Percentiles rank a stretch among this genome's conserved stretches.
Evolutionary conservation across 2,329 filamentous ascomycete genomes (phyloP).

Genomic region (Trichoderma breve): DNA sequence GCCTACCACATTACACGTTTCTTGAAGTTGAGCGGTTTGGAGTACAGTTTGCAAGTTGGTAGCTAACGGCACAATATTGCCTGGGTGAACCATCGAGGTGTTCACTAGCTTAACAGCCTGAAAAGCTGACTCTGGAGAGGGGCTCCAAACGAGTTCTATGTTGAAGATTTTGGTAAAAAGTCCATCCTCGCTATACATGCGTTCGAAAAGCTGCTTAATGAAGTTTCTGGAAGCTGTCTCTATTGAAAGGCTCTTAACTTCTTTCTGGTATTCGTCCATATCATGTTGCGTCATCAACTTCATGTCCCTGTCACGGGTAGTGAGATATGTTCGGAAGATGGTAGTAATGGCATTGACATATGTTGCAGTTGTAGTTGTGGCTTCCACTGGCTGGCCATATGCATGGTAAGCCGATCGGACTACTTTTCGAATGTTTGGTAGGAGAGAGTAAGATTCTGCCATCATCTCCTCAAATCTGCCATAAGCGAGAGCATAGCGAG

Average conservation of each 20-base stretch:
- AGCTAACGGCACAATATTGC: constrained; percentile 53
- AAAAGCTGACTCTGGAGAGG: constrained; percentile 50
- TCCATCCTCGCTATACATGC: constrained; percentile 53
- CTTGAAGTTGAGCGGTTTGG: constrained; percentile 47
- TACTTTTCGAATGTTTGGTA: constrained; percentile 56
- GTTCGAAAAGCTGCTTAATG: constrained; percentile 60
- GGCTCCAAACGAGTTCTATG: constrained; percentile 53
- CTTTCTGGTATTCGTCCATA: constrained; percentile 52
- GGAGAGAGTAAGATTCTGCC: constrained; percentile 53
- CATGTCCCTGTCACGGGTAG: constrained; percentile 53
- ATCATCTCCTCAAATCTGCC: constrained; percentile 60
- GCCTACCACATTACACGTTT: constrained; percentile 54
- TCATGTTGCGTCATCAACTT: constrained; percentile 54
- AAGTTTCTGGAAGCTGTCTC: constrained; percentile 58
- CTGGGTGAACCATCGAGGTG: constrained; percentile 52
- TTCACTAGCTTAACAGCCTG: constrained; percentile 48
- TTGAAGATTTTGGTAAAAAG: constrained; percentile 56
- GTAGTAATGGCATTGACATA: constrained; percentile 55
- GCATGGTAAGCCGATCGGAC: constrained; percentile 52
- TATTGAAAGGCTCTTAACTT: constrained; percentile 47
- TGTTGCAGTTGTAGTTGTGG: constrained; percentile 47
- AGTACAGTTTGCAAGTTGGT: constrained; percentile 49
- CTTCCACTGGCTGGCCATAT: constrained; percentile 45
- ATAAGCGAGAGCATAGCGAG: constrained; percentile 58
- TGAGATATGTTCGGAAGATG: constrained; percentile 54